Conservation (phyloP, 352 stramenopile species). For the Pythium rishiriense region DNA sequence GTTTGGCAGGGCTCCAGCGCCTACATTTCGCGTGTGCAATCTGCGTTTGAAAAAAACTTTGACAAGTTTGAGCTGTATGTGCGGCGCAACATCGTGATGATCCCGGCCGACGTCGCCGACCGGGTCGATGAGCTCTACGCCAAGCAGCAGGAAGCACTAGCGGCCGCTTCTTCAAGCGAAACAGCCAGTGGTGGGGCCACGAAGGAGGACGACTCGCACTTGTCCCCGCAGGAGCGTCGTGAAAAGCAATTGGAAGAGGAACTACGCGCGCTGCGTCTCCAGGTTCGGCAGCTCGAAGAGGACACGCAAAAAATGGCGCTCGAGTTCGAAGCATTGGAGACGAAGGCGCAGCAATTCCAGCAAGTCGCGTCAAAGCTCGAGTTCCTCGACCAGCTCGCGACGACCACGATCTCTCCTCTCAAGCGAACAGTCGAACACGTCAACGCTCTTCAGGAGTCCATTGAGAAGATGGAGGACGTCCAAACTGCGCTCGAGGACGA, state of each 20-base stretch:
- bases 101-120: conserved; percentile 46
- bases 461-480: conserved; percentile 52
- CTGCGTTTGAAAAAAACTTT: conserved; percentile 79
- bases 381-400: conserved; percentile 48
- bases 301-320: conserved; percentile 42
- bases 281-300: conserved; percentile 30
- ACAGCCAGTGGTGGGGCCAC: background rate
- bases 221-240: conserved; percentile 46
- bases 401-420: conserved; percentile 42
- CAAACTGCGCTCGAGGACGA: conserved; percentile 48
- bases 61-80: conserved; percentile 85
- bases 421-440: conserved; percentile 52
- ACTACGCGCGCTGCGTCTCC: conserved; percentile 38
- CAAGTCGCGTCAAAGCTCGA: conserved; percentile 35
- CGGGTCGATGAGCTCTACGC: conserved; percentile 43
- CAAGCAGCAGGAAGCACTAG: conserved; percentile 22
- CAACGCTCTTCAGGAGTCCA: conserved; percentile 38
- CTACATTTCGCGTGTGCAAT: conserved; percentile 65
- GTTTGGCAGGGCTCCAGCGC: conserved; percentile 43
- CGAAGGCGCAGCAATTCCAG: conserved; percentile 41
- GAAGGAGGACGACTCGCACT: conserved; percentile 25
- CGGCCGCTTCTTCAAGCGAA: background rate
- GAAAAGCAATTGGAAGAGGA: conserved; percentile 40
- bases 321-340: conserved; percentile 49
- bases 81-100: conserved; percentile 68